Evolutionary conservation across 306 rosid genomes (phyloP), one percentile per base, ranked within the genome.

Genomic region (Cicer arietinum): DNA sequence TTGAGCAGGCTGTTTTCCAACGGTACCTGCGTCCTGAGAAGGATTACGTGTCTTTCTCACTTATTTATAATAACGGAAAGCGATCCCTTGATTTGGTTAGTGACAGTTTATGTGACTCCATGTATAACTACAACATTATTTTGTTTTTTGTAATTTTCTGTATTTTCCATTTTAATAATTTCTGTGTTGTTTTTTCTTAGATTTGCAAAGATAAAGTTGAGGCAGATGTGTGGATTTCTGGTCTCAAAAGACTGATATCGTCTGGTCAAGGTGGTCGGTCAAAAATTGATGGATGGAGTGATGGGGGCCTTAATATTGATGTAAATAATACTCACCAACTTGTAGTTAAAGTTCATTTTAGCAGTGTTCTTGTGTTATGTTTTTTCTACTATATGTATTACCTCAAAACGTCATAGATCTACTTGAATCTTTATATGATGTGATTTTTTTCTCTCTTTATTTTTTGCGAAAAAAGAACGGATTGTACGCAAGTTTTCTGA

Each of bases 251-350:
- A 69, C 77, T 94, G 79, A 86, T 90, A 75, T 81, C 89, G 66
- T 90, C 96, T 79, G 95, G 95, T 74, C 96, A 85, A 86, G 97
- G 96, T 83, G 99, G 96, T 48, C 96, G 99, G 77, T 94, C 96
- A 77, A 94, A 92, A 81, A 94, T 94, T 74, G 99, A 94, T 78
- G 99, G 99, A 80, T 89, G 96, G 99, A 89, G 84, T 88, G 99
- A 94, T 59, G 99, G 91, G 46, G 96, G 93, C 78, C 87, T 94
- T 81, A 86, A 86, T 84, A 85, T 88, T 82, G 96, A 94, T 82
- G 99, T 94, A 94, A 88, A 79, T 81, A 88, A 79, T 81, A 67
- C 20, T 46, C 66, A 53, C 66, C 79, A 74, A 44, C 78, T 69
- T 83, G 41, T 51, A 42, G 65, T 72, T 57, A 78, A 47, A 53